Evolutionary conservation across 2,329 filamentous ascomycete genomes (phyloP), one percentile per base, ranked within the genome.

Genomic region (Colletotrichum sp.): DNA sequence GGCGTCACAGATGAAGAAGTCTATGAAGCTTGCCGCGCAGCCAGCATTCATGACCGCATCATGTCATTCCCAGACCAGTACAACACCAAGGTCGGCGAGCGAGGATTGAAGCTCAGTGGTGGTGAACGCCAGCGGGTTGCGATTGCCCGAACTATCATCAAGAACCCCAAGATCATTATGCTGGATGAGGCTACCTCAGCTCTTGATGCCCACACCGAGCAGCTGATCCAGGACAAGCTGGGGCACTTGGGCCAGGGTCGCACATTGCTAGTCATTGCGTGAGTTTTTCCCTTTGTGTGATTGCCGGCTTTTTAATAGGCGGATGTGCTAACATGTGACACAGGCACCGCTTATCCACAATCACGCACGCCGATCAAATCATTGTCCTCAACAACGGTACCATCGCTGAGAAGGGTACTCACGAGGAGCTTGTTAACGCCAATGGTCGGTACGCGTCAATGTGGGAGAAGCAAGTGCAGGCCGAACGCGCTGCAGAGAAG

Each of bases 261-360:
- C 62, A 99, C 97, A 2, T 93, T 98, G 87, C 91, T 99, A 76
- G 96, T 98, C 67, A 98, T 99, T 86, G 97, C 97, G 87, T 95
- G 92, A 87, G 91, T 89, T 59, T 38, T 48, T 32, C 55, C 55
- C 55, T 13, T 38, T 24, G 30, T 24, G 30, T 36, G 12, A 12
- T 48, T 70, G 28, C 80, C 74, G 82, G 74, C 7, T 38, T 26
- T 69, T 67, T 48, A 68, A 56, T 56, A 70, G 55, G 80, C 84
- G 78, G 83, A 69, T 18, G 43, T 58, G 70, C 59, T 24, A 74
- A 76, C 74, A 30, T 52, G 59, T n/a, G 28, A 62, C 13, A 70
- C 76, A 92, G 90, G 68, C 95, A 98, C 84, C 93, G 95, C 69
- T 87, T 98, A 28, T 97, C 95, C 36, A 96, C 94, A 2, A 96